A percentile compares a stretch with the other conserved stretches of the same genome.
These are phyloP conservation scores for Geotrichum ghanense DNA, from an alignment of 805 yeast species.

Conservation along the genomic window DNA sequence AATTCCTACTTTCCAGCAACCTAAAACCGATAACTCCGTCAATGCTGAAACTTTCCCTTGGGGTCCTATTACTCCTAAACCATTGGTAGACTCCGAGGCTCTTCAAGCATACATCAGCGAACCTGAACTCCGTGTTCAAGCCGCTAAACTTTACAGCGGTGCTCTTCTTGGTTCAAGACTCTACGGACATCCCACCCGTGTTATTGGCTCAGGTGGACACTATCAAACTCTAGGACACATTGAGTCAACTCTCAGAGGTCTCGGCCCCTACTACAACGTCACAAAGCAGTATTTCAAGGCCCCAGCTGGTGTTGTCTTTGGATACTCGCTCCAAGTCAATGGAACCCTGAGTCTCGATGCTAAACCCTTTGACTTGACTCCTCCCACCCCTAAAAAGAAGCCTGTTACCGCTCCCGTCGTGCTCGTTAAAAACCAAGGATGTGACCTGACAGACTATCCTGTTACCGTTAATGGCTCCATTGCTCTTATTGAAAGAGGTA, in stretches of 20 bases:
- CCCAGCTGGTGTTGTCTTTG: slow-evolving; percentile 49
- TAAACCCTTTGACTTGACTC: slow-evolving; percentile 49
- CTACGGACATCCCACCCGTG: slow-evolving; percentile 84
- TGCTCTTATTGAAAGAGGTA: slow-evolving; percentile 71
- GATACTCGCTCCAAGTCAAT: slow-evolving; percentile 42
- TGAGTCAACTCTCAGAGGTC: slow-evolving; percentile 41
- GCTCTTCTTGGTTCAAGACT: slow-evolving; percentile 46
- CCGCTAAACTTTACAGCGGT: slow-evolving; percentile 49
- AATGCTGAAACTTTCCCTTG: no score
- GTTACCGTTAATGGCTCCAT: slow-evolving; percentile 33
- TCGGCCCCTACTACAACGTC: slow-evolving; percentile 46
- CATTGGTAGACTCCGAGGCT: slow-evolving; percentile 31
- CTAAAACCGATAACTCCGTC: neutral
- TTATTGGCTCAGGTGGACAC: slow-evolving; percentile 86
- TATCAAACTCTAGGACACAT: slow-evolving; percentile 68
- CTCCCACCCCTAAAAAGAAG: slow-evolving; percentile 52
- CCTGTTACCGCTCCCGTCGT: slow-evolving; percentile 35
- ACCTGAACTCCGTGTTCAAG: slow-evolving; percentile 50
- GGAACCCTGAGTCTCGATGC: slow-evolving; percentile 39
- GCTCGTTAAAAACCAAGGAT: slow-evolving; percentile 54
- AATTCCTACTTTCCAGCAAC: no score
- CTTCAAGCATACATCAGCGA: slow-evolving; percentile 52
- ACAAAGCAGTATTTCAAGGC: slow-evolving; percentile 67
- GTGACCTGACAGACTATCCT: slow-evolving; percentile 51
- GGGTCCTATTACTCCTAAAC: no score